These are phyloP conservation scores for Polyporus tsugae DNA, from an alignment of 1,284 basidiomycete species.

Conservation along the genomic window DNA sequence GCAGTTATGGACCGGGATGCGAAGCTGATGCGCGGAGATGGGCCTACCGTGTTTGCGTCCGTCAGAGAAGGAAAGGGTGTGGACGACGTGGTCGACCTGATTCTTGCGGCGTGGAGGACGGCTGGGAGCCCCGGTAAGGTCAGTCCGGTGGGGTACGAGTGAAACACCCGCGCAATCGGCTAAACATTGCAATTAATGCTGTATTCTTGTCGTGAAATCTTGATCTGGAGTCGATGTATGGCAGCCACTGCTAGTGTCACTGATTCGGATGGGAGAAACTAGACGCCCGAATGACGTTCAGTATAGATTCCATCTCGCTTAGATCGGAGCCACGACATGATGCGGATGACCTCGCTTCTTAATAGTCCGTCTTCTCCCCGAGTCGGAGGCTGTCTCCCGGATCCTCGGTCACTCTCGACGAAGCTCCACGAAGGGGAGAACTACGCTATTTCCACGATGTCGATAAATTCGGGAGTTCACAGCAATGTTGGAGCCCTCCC, in stretches of 20 bases:
- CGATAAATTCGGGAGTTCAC: no score
- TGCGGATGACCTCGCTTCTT: no score
- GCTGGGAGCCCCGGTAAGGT: constrained; percentile 74
- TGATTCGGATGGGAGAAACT: no score
- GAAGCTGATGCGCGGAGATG: constrained; percentile 92
- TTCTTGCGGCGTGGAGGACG: constrained; percentile 87
- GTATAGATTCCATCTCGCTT: no score
- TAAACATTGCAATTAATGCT: background rate
- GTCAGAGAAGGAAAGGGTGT: constrained; percentile 86
- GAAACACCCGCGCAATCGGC: constrained; percentile 1
- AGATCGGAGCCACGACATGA: no score
- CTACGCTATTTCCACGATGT: no score
- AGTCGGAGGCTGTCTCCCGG: no score
- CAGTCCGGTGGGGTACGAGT: constrained; percentile 54
- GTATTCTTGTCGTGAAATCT: background rate
- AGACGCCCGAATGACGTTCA: no score
- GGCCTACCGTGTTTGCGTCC: constrained; percentile 93
- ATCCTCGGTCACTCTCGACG: no score
- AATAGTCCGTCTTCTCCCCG: no score
- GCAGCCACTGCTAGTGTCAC: background rate
- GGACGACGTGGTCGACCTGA: constrained; percentile 83
- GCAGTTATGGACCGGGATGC: constrained; percentile 96
- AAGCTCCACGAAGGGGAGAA: no score
- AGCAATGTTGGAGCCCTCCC: no score
- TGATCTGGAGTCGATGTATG: background rate